A percentile compares a stretch with the other conserved stretches of the same genome.
These are phyloP conservation scores for Annulohypoxylon bovei DNA, from an alignment of 495 filamentous ascomycete species.

Conservation along the genomic window DNA sequence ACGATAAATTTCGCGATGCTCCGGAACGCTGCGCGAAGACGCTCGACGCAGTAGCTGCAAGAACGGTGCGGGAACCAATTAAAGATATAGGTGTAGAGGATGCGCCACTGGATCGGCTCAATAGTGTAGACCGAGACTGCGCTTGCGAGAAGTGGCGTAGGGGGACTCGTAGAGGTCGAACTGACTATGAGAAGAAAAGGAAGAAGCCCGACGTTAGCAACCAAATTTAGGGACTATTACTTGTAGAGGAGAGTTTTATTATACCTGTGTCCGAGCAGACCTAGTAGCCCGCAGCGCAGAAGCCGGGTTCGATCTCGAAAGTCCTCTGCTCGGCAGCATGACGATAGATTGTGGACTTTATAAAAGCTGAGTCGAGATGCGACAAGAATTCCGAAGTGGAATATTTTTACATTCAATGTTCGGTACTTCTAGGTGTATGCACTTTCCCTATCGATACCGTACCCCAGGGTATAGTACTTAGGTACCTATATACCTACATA, in stretches of 20 bases:
- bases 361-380: conserved; percentile 1
- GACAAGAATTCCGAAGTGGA: conserved; percentile 6
- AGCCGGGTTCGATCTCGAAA: conserved; percentile 54
- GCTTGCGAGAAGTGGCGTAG: conserved; percentile 39
- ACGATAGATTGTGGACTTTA: conserved; percentile 32
- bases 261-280: conserved; percentile 46
- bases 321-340: conserved; percentile 65
- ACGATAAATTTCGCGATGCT: conserved; percentile 42
- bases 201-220: conserved; percentile 30
- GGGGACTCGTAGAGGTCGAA: conserved; percentile 23
- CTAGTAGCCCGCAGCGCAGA: conserved; percentile 51
- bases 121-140: conserved; percentile 21
- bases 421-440: background rate
- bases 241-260: background rate
- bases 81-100: conserved; percentile 5
- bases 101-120: background rate
- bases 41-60: conserved; percentile 23
- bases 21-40: conserved; percentile 45
- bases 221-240: background rate
- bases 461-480: too few species aligned
- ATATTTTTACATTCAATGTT: conserved; percentile 1
- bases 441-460: background rate
- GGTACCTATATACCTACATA: too few species aligned
- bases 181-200: conserved; percentile 19
- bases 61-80: conserved; percentile 4